These are phyloP conservation scores for Candida pseudoglaebosa DNA, from an alignment of 805 yeast species.

Conservation along the genomic window DNA sequence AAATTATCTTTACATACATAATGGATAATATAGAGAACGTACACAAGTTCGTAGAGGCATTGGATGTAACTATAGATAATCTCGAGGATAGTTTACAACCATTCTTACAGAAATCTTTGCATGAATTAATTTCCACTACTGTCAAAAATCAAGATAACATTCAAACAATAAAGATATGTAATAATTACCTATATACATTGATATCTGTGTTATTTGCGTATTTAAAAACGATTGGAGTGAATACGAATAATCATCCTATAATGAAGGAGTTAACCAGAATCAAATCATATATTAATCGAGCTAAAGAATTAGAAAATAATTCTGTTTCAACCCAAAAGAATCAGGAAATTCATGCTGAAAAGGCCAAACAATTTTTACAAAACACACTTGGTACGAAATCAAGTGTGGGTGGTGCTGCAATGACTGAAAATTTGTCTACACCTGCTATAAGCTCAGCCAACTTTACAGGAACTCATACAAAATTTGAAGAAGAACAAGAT, in stretches of 20 bases:
- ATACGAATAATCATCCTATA: constrained; percentile 57
- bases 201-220: constrained; percentile 57
- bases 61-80: constrained; percentile 33
- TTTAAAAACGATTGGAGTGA: constrained; percentile 54
- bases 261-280: constrained; percentile 65
- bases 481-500: constrained; percentile 20
- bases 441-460: constrained; percentile 39
- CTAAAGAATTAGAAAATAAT: constrained; percentile 36
- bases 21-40: constrained; percentile 49
- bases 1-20: background rate
- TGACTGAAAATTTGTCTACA: constrained; percentile 13
- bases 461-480: constrained; percentile 38
- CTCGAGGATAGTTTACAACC: constrained; percentile 33
- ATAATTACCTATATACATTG: constrained; percentile 47
- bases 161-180: constrained; percentile 29
- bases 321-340: constrained; percentile 14
- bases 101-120: constrained; percentile 35
- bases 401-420: constrained; percentile 30
- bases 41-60: constrained; percentile 32
- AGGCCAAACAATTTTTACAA: constrained; percentile 46
- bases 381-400: constrained; percentile 38
- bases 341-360: constrained; percentile 22
- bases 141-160: constrained; percentile 19
- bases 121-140: constrained; percentile 28
- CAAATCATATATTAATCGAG: constrained; percentile 61